Conservation (phyloP, 1,284 basidiomycete genomes). For the Pascua guehoae region DNA sequence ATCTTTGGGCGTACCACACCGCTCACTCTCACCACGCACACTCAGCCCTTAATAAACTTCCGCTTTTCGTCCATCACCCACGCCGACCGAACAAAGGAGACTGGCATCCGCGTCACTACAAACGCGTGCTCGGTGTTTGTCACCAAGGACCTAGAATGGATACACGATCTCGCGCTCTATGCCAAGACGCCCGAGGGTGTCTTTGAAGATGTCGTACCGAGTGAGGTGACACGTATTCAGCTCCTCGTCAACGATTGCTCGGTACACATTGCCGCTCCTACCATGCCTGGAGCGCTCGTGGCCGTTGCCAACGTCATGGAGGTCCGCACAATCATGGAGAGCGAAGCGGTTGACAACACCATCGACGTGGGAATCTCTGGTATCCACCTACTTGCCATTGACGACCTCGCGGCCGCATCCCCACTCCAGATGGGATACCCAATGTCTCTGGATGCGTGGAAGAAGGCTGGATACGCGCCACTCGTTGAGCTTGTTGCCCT, state of each 20-base stretch:
- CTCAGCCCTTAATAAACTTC: conserved; percentile 57
- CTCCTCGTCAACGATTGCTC: conserved; percentile 68
- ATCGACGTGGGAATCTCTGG: conserved; percentile 56
- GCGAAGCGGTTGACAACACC: conserved; percentile 59
- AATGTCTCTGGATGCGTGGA: conserved; percentile 58
- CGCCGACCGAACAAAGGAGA: conserved; percentile 72
- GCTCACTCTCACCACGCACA: conserved; percentile 29
- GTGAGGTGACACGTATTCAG: conserved; percentile 71
- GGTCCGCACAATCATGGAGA: conserved; percentile 67
- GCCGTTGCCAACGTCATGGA: conserved; percentile 63
- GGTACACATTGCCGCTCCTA: conserved; percentile 60
- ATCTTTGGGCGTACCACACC: conserved; percentile 37
- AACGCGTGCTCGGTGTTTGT: conserved; percentile 64
- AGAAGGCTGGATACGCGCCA: conserved; percentile 59
- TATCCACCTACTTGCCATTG: conserved; percentile 59
- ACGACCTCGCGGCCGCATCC: conserved; percentile 54
- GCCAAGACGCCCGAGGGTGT: conserved; percentile 84
- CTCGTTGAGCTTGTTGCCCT: conserved; percentile 60
- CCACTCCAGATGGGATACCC: conserved; percentile 21
- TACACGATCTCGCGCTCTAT: conserved; percentile 63
- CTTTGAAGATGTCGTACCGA: conserved; percentile 90
- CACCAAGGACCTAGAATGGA: conserved; percentile 63
- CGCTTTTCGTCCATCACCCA: conserved; percentile 65
- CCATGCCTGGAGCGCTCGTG: conserved; percentile 62
- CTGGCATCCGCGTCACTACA: conserved; percentile 63